Conservation (phyloP, 2,329 filamentous ascomycete species). For the Monilinia fructicola region DNA sequence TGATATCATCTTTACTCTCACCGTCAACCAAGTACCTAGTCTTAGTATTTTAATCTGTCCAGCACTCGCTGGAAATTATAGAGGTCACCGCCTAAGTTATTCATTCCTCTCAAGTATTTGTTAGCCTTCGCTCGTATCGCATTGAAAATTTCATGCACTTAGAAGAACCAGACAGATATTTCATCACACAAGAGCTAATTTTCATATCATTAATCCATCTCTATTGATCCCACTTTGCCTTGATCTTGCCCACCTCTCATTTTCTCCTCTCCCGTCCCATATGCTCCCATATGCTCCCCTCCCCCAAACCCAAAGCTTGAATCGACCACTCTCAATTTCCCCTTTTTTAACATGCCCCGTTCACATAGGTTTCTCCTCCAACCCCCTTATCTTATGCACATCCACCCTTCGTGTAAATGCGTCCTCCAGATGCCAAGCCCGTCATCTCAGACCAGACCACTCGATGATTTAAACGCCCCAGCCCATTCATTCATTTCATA, state of each 20-base stretch:
- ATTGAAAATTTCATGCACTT: background rate
- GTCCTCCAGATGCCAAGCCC: background rate
- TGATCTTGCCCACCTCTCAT: background rate
- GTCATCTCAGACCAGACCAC: constrained; percentile 10
- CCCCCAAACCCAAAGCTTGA: background rate
- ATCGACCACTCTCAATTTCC: constrained; percentile 4
- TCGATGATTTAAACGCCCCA: constrained; percentile 14
- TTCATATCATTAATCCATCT: constrained; percentile 18
- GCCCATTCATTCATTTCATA: constrained; percentile 3
- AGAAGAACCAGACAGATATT: background rate
- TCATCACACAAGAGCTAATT: constrained; percentile 7
- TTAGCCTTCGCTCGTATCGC: background rate
- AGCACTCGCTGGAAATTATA: background rate
- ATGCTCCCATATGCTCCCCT: background rate
- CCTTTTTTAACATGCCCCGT: constrained; percentile 10
- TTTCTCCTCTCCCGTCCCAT: background rate
- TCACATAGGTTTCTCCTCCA: background rate
- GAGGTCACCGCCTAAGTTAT: background rate
- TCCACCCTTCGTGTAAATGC: constrained; percentile 13
- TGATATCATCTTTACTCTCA: background rate
- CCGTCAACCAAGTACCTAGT: background rate
- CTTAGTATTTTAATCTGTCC: background rate
- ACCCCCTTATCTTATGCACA: constrained; percentile 2
- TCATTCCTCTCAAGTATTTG: background rate
- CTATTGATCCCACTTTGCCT: background rate